A percentile compares a stretch with the other conserved stretches of the same genome.
Evolutionary conservation across 768 basidiomycete species (phyloP).

Genomic region (Sporobolomyces pararoseus): DNA sequence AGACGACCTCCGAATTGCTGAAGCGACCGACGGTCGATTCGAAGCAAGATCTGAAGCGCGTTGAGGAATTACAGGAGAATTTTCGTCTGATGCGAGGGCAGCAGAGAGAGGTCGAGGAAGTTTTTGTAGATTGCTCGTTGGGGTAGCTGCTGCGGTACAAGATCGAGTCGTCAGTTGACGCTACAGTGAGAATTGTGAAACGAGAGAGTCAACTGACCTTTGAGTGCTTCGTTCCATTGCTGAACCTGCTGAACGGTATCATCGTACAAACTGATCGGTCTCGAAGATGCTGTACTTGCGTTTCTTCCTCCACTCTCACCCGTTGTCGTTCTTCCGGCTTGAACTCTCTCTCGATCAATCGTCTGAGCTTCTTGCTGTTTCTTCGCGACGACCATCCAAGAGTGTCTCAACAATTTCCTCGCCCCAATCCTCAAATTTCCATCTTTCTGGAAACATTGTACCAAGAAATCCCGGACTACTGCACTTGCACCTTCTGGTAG

Average conservation of each 20-base stretch:
- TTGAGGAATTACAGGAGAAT: neutral
- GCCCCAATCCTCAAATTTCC: conserved; percentile 89
- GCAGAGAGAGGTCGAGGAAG: neutral
- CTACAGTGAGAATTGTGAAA: no score
- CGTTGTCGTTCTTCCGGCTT: conserved; percentile 20
- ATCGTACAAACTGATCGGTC: conserved; percentile 60
- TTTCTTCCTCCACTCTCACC: conserved; percentile 44
- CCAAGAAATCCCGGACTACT: conserved; percentile 89
- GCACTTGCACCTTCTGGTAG: conserved; percentile 93
- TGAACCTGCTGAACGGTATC: conserved; percentile 92
- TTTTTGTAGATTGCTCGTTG: neutral
- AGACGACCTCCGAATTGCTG: no score
- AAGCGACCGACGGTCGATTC: neutral
- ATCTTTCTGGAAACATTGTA: conserved; percentile 98
- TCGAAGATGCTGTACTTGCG: conserved; percentile 45
- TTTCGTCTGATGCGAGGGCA: neutral
- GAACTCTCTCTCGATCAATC: conserved; percentile 49
- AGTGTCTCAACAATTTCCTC: conserved; percentile 83
- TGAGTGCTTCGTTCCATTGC: conserved; percentile 97
- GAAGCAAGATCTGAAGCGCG: neutral
- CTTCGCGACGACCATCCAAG: conserved; percentile 88
- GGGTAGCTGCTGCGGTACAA: neutral
- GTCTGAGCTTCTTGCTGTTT: conserved; percentile 54
- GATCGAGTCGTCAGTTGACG: neutral
- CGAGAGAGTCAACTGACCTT: conserved; percentile 63